Base-by-base conservation (phyloP, 352 stramenopile species). In the Globisporangium lucens region DNA sequence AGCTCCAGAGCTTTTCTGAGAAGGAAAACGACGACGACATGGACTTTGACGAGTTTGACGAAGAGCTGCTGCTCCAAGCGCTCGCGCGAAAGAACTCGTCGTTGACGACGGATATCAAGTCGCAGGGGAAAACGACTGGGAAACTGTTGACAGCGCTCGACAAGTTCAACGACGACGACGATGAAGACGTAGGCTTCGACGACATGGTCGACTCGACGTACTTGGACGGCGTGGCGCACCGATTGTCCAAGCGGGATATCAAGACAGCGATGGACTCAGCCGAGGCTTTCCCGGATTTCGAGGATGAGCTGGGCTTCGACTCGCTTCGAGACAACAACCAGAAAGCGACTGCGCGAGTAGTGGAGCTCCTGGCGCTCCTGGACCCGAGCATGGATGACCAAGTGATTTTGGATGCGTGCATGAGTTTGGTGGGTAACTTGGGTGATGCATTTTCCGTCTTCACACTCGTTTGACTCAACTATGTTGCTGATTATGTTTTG, bases 341-440 rank as follows among this genome's bases (percentile, higher is more conserved):
- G 46, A 91, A 94, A 61, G 78, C 83, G 46, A 96, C 84, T 3
- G 67, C 72, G 27, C 87, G 88, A 24, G 85, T 93, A 9, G 75
- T 96, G 15, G 85, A 94, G 58, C 61, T 96, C 17, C 70, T 96
- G 13, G 79, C 86, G 9, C 74, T 93, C 22, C 66, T 96, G 38
- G 86, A 94, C 49, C 86, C 88, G n/a, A 94, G 86, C 51, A 91
- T 91, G 79, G 88, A 96, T 52, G 88, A 96, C 56, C 82, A 92
- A 71, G 74, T 94, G 4, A 94, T 96, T 38, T 63, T 96, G 47
- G 85, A 94, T 65, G 86, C 88, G 12, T 96, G 88, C 51, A 78
- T 75, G 55, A 80, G 84, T 35, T 68, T 93, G 82, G 85, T 91
- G 58, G 55, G 77, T 36, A 0, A 49, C 4, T 60, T 46, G 12